Conservation (phyloP, 129 eudicot genomes). For the Flaveria ramosissima region DNA sequence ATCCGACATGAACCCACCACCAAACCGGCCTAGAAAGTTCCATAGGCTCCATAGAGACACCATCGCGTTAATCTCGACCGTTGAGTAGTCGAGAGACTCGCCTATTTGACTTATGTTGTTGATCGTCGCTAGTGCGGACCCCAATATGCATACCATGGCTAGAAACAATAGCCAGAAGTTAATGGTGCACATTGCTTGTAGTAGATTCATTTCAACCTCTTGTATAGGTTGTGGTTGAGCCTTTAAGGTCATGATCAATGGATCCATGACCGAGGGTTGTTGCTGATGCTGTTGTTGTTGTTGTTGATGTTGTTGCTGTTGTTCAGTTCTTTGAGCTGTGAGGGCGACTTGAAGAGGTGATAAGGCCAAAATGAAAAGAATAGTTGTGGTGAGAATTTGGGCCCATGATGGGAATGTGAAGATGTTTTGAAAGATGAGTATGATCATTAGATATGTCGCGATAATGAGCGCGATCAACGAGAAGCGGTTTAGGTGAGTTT, state of each 20-base stretch:
- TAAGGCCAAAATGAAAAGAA: constrained; percentile 51
- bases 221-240: not conserved
- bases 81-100: constrained; percentile 67
- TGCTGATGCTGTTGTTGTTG: not conserved
- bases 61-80: constrained; percentile 48
- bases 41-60: constrained; percentile 94
- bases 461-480: constrained; percentile 51
- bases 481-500: constrained; percentile 54
- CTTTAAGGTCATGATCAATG: constrained; percentile 38
- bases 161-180: constrained; percentile 82
- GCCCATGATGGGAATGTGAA: constrained; percentile 55
- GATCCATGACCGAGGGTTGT: constrained; percentile 14
- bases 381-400: constrained; percentile 31
- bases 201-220: constrained; percentile 47
- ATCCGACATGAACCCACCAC: constrained; percentile 81
- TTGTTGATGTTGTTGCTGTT: not conserved
- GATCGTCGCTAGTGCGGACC: constrained; percentile 83
- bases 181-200: constrained; percentile 61
- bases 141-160: constrained; percentile 78
- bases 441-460: constrained; percentile 64
- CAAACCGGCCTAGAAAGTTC: constrained; percentile 92
- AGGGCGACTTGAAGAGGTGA: constrained; percentile 62
- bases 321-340: constrained; percentile 46
- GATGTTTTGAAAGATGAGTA: constrained; percentile 57
- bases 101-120: constrained; percentile 85